Evolutionary conservation across 2,329 filamentous ascomycete species (phyloP).

Genomic region (Aspergillus brasiliensis): DNA sequence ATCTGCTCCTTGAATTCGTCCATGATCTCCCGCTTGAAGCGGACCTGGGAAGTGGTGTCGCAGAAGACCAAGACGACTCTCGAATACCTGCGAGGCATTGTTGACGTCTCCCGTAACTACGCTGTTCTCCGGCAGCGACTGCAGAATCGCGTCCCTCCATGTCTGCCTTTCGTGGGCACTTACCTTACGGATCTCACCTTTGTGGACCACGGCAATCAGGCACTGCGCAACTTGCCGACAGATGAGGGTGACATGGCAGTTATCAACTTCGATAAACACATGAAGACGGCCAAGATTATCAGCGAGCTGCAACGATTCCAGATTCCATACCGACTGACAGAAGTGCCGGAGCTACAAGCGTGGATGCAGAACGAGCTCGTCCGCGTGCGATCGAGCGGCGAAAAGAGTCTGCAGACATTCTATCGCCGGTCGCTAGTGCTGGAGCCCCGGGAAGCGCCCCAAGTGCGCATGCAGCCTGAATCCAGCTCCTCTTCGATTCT

Average conservation of each 20-base stretch:
- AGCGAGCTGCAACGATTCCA: conserved; percentile 95
- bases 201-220: conserved; percentile 89
- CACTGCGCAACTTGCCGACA: conserved; percentile 72
- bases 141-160: conserved; percentile 84
- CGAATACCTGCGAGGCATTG: conserved; percentile 76
- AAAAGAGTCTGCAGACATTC: conserved; percentile 65
- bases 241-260: conserved; percentile 71
- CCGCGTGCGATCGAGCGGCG: conserved; percentile 68
- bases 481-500: conserved; percentile 36
- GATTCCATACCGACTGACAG: conserved; percentile 80
- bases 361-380: conserved; percentile 85
- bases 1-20: conserved; percentile 92
- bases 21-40: conserved; percentile 81
- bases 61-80: conserved; percentile 79
- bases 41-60: conserved; percentile 89
- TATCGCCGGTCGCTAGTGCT: conserved; percentile 84
- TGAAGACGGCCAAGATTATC: conserved; percentile 91
- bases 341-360: conserved; percentile 85
- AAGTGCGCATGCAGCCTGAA: conserved; percentile 27
- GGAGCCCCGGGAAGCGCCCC: conserved; percentile 61
- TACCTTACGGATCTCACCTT: conserved; percentile 96
- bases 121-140: conserved; percentile 80
- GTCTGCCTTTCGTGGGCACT: conserved; percentile 92
- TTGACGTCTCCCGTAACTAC: conserved; percentile 90
- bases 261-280: conserved; percentile 98